phyloP scores from a whole-genome alignment of 805 yeast species.

The Deakozyma indianensis region DNA sequence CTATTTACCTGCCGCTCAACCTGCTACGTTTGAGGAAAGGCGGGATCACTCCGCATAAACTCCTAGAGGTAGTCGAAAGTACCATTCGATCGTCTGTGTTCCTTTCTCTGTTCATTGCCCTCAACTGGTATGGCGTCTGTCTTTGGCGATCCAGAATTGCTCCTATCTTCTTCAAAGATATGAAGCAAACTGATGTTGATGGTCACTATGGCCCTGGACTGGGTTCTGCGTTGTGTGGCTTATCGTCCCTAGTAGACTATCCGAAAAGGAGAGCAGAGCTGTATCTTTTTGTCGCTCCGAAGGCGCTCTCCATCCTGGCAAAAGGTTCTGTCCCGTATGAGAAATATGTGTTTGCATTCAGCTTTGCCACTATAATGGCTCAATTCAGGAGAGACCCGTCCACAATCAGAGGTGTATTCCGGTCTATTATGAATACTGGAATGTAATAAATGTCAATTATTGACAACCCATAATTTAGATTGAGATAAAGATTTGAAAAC shows the following conservation, averaged over 20 bases:
- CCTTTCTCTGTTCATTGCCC: constrained; percentile 28
- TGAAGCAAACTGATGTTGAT: constrained; percentile 15
- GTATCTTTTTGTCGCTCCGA: constrained; percentile 32
- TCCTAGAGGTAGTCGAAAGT: constrained; percentile 10
- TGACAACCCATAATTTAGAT: no score
- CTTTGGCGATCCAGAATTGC: constrained; percentile 25
- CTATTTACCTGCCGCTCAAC: constrained; percentile 30
- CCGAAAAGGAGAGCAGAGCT: constrained; percentile 31
- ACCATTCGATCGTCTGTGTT: constrained; percentile 30
- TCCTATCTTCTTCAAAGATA: neutral
- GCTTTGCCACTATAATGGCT: constrained; percentile 8
- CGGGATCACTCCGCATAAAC: constrained; percentile 6
- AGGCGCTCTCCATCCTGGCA: constrained; percentile 8
- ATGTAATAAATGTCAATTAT: no score
- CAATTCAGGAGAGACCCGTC: neutral
- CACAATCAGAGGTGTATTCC: neutral
- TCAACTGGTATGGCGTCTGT: constrained; percentile 36
- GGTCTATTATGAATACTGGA: neutral
- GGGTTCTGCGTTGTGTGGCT: constrained; percentile 30
- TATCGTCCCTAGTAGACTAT: constrained; percentile 27
- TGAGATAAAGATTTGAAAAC: no score
- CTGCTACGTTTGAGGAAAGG: constrained; percentile 13
- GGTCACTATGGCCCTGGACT: constrained; percentile 25
- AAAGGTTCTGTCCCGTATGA: constrained; percentile 5
- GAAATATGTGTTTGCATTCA: constrained; percentile 7